Conservation (phyloP, 805 yeast species). For the Pichia manshurica region DNA sequence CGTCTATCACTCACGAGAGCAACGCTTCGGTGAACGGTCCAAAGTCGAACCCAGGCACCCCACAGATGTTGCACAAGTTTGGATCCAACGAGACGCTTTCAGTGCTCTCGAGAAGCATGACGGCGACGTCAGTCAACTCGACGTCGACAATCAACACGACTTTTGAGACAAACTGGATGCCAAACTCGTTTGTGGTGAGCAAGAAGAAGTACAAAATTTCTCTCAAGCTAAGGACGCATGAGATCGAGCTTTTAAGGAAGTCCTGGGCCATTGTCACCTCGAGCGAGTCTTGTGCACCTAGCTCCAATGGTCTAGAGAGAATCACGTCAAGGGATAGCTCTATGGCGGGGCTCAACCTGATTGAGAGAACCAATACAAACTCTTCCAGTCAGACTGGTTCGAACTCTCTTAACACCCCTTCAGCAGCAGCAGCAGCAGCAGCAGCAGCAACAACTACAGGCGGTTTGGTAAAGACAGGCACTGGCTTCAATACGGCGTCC, state of each 20-base stretch:
- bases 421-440: no score
- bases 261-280: conserved; percentile 41
- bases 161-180: conserved; percentile 32
- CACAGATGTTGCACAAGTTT: conserved; percentile 4
- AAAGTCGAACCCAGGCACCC: conserved; percentile 1
- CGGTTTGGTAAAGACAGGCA: neutral
- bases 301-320: conserved; percentile 3
- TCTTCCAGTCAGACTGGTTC: conserved; percentile 1
- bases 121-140: conserved; percentile 26
- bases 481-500: conserved; percentile 24
- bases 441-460: neutral
- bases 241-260: conserved; percentile 40
- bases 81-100: conserved; percentile 18
- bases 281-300: conserved; percentile 12
- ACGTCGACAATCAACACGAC: conserved; percentile 23
- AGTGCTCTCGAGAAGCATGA: conserved; percentile 20
- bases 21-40: no score
- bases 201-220: conserved; percentile 22
- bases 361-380: conserved; percentile 2
- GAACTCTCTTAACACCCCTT: no score
- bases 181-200: conserved; percentile 26
- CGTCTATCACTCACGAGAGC: neutral
- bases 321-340: conserved; percentile 6
- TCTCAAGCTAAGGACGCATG: conserved; percentile 28
- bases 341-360: neutral